Base-by-base conservation (phyloP, 441 rosid genomes). In the Eruca vesicaria region DNA sequence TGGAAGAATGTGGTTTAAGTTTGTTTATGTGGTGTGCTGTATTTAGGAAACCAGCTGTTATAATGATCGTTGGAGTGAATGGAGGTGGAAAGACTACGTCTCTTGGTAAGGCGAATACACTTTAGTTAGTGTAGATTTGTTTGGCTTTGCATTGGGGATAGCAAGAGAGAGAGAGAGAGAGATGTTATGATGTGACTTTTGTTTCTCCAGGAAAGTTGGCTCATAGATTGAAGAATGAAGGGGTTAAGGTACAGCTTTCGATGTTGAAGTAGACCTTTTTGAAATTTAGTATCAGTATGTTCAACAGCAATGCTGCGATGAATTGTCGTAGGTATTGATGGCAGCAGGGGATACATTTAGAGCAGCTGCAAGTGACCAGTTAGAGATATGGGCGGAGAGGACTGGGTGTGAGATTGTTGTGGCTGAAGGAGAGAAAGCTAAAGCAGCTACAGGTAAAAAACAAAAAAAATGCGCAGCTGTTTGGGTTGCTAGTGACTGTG, bases 31-130 rank as follows among this genome's bases (percentile, higher is more conserved):
- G 66, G n/a, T 32, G 35, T 86, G 68, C 28, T 71, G 71, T 58
- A 50, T 16, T 79, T 72, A 94, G 98, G 86, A 94, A 92, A 82
- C 98, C 98, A 2, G 97, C 97, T 78, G 97, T 92, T 35, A 58
- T 92, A 29, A 85, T 92, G 90, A 84, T 92, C 8, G 97, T 94
- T 76, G 97, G 97, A 7, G 99, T 90, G 12, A 90, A 92, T 67
- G 99, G 99, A 75, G 97, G 99, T 65, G 97, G 99, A 67, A 94
- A 94, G 84, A 94, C 99, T 9, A 94, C 99, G 1, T 94, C 99
- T 79, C 97, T 94, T 55, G 99, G 99, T 90, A 86, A 84, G 90
- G 29, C 45, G 18, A 12, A 16, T 29, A 20, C 16, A 28, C 18
- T 10, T 52, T 69, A 32, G 10, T 15, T 0, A 4, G 38, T 19